These are phyloP conservation scores for Alternaria metachromatica DNA, from an alignment of 2,329 filamentous ascomycete genomes.

Conservation along the genomic window DNA sequence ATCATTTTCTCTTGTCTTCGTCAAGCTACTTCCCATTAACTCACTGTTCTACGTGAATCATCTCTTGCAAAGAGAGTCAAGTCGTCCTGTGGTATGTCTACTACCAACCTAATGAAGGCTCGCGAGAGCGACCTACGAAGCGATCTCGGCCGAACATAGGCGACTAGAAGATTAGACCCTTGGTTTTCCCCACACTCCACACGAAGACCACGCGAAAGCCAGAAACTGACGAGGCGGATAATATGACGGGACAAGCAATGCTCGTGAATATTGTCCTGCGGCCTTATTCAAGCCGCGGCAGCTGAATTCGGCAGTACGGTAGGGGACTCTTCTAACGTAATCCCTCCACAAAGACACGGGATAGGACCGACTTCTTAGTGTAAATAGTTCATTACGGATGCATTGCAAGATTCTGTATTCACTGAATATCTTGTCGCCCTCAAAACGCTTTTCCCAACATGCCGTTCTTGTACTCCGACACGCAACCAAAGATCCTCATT, in stretches of 20 bases:
- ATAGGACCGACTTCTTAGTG: not conserved
- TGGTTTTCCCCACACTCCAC: constrained; percentile 1
- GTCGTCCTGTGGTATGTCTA: not conserved
- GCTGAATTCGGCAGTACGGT: constrained; percentile 8
- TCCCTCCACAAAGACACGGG: not conserved
- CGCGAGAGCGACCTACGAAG: not conserved
- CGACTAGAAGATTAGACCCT: not conserved
- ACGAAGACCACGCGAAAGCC: not conserved
- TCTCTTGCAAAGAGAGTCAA: not conserved
- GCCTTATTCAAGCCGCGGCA: constrained; percentile 7
- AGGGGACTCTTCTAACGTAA: not conserved
- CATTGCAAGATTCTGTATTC: not conserved
- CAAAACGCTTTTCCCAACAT: not conserved
- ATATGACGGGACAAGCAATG: not conserved
- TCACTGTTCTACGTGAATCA: not conserved
- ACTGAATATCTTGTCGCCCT: not conserved
- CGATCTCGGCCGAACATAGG: not conserved
- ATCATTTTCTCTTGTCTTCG: not conserved
- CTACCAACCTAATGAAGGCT: not conserved
- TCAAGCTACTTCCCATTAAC: not conserved
- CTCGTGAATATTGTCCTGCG: not conserved
- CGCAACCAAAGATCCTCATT: constrained; percentile 36
- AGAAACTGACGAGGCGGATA: not conserved
- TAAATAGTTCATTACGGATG: not conserved
- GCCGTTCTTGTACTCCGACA: constrained; percentile 27